Base-by-base conservation (phyloP, 2,329 filamentous ascomycete genomes). In the Claviceps sp. region DNA sequence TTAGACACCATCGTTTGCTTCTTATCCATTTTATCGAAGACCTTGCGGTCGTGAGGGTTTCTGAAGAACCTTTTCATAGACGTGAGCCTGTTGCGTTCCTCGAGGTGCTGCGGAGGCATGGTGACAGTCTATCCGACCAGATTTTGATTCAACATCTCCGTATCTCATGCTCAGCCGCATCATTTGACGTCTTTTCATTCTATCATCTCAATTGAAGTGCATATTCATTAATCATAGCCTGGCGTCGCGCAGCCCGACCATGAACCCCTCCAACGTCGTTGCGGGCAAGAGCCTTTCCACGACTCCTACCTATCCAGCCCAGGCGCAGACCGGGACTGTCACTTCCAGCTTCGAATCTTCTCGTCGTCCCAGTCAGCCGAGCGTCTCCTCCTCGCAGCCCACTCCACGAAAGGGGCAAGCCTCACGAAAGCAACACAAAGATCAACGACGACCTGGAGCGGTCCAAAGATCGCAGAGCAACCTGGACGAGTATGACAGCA, bases 371-470 rank as follows among this genome's bases (percentile, higher is more conserved):
- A 66, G 66, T 43, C 67, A 69, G 55, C 63, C 72, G 6, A 60
- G 60, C 22, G 56, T 60, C 18, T 57, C 62, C 7, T 54, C 59
- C 22, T 54, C 64, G 18, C 67, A 66, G 54, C 54, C 67, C 34
- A 61, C 78, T 47, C 80, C 87, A 49, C 79, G 90, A 60, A 95
- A 87, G 68, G 81, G 77, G 50, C 91, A 97, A 70, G 74, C 72
- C 45, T 74, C 78, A 50, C 85, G 85, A 67, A 90, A 84, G 65
- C 89, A 93, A 67, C 89, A 96, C 71, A 89, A 88, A 65, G 81
- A 81, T 57, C 86, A 89, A 63, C 84, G 84, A 62, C 82, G 84
- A 63, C 86, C 89, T 47, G 75, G 78, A 52, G 55, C 63, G 18
- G 64, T 62, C 41, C 64, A 67, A 41, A 62, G 69, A 47, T 72